These are phyloP conservation scores for Tricholoma flavovirens DNA, from an alignment of 768 basidiomycete species.

Conservation along the genomic window DNA sequence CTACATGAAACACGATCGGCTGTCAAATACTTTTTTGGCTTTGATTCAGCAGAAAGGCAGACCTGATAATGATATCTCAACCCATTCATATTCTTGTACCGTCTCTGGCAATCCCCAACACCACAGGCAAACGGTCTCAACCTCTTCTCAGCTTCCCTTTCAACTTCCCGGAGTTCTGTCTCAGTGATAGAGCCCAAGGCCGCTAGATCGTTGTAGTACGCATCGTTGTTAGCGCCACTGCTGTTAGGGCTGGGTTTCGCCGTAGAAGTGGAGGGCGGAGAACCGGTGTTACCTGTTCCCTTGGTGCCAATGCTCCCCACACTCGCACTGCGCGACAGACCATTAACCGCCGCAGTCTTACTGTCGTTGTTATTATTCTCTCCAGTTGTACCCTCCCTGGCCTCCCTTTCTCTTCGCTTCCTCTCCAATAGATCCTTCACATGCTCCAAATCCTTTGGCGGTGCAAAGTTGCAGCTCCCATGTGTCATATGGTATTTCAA, in stretches of 20 bases:
- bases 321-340: not conserved
- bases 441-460: conserved; percentile 78
- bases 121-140: conserved; percentile 86
- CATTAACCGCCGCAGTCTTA: not conserved
- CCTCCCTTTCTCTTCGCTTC: conserved; percentile 39
- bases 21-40: not conserved
- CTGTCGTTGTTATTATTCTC: not conserved
- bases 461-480: conserved; percentile 90
- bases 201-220: conserved; percentile 27
- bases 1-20: not conserved
- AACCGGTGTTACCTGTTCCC: not conserved
- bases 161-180: conserved; percentile 62
- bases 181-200: conserved; percentile 43
- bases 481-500: conserved; percentile 94
- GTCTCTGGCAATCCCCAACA: conserved; percentile 76
- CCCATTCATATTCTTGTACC: conserved; percentile 99
- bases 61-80: conserved; percentile 87
- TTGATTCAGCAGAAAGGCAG: not conserved
- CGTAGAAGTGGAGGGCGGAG: not conserved
- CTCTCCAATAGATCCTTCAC: conserved; percentile 66
- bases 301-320: not conserved
- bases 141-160: conserved; percentile 79
- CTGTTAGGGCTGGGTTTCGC: conserved; percentile 1
- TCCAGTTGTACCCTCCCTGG: conserved; percentile 3
- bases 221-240: conserved; percentile 12